phyloP scores from a whole-genome alignment of 164 flowering plant genomes.

The Amborella trichopoda region DNA sequence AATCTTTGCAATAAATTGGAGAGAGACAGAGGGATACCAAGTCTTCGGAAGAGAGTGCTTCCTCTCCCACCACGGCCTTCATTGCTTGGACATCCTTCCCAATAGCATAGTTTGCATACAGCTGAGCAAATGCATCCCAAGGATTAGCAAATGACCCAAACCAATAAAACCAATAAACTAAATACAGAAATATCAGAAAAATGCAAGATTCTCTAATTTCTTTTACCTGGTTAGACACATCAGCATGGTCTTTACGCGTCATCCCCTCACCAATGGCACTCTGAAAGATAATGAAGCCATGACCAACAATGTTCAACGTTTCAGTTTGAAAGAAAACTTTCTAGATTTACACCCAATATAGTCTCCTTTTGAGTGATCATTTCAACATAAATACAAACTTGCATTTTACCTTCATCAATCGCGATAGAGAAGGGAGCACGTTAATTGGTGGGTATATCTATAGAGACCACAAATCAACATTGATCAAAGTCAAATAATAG shows the following conservation, averaged over 20 bases:
- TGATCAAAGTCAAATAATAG: background rate
- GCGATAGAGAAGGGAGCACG: constrained; percentile 97
- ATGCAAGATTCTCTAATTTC: background rate
- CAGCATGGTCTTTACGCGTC: constrained; percentile 94
- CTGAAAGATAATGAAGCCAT: constrained; percentile 39
- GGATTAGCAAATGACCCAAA: too few relatives aligned
- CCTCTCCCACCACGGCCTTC: constrained; percentile 99
- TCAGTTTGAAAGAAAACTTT: too few relatives aligned
- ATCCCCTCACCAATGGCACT: constrained; percentile 99
- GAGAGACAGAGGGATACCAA: constrained; percentile 35
- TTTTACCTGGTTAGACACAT: constrained; percentile 93
- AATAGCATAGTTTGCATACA: constrained; percentile 97
- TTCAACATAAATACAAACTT: too few relatives aligned
- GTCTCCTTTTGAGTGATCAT: too few relatives aligned
- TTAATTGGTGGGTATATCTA: constrained; percentile 98
- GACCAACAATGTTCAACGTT: too few relatives aligned
- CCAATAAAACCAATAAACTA: background rate
- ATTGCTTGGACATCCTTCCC: constrained; percentile 99
- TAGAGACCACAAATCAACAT: constrained; percentile 3
- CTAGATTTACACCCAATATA: too few relatives aligned
- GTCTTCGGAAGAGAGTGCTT: constrained; percentile 98
- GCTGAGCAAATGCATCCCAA: too few relatives aligned
- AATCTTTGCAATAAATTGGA: constrained; percentile 4
- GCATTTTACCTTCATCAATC: constrained; percentile 83
- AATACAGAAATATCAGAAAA: background rate